Conservation (phyloP, 2,329 filamentous ascomycete genomes). For the Penicillium polonicum region DNA sequence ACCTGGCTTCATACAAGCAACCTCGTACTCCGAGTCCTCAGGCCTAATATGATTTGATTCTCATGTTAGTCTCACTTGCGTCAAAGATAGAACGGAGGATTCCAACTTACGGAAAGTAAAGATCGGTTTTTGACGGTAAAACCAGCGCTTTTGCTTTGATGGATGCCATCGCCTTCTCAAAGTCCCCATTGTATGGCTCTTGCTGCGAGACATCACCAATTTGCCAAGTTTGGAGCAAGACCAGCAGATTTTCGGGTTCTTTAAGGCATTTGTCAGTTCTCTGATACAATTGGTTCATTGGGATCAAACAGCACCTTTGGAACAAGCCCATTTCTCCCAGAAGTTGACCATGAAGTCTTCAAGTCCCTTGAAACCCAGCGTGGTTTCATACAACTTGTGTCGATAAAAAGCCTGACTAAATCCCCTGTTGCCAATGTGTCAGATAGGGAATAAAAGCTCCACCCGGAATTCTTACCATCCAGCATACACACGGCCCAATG, state of each 20-base stretch:
- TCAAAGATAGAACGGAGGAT: neutral
- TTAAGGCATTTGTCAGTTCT: neutral
- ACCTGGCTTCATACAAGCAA: slow-evolving; percentile 60
- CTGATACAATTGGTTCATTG: neutral
- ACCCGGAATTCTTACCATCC: slow-evolving; percentile 55
- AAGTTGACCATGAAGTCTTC: slow-evolving; percentile 73
- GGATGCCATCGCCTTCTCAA: slow-evolving; percentile 62
- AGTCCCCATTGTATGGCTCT: slow-evolving; percentile 65
- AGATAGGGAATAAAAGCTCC: neutral
- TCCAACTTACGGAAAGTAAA: slow-evolving; percentile 69
- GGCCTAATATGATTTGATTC: slow-evolving; percentile 47
- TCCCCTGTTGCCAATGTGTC: slow-evolving; percentile 51
- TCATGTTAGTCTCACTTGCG: neutral
- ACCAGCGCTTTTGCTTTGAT: slow-evolving; percentile 74
- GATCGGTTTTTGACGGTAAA: slow-evolving; percentile 68
- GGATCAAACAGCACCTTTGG: slow-evolving; percentile 52
- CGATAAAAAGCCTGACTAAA: slow-evolving; percentile 78
- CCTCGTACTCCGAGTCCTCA: slow-evolving; percentile 74
- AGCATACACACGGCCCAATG: slow-evolving; percentile 72
- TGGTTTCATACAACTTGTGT: slow-evolving; percentile 64
- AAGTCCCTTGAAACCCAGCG: slow-evolving; percentile 64
- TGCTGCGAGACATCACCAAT: slow-evolving; percentile 68
- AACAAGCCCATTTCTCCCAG: slow-evolving; percentile 73
- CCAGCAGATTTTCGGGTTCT: slow-evolving; percentile 72
- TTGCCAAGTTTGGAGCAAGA: slow-evolving; percentile 79